Base-by-base conservation (phyloP, 164 flowering plant species). In the Magnolia officinalis region DNA sequence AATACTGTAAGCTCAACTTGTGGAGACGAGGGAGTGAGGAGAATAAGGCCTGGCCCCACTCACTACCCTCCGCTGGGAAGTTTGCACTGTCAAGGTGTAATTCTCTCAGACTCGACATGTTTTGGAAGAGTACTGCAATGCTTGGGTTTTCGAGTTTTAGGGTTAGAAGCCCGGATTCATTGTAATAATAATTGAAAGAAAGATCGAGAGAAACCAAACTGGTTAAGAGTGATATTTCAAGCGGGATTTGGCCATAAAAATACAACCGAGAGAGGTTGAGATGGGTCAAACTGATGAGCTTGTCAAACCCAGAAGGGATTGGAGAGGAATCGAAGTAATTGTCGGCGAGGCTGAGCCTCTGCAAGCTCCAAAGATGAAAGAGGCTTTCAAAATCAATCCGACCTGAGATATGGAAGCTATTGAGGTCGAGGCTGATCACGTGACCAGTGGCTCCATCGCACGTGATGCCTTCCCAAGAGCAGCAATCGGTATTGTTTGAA, bases 251-350 rank as follows among this genome's bases (percentile, higher is more conserved):
- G 49, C 90, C 89, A 1, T 6, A 20, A 16, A 55, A 55, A 16
- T 55, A 11, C 45, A 87, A 86, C 50, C 82, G 82, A 19, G 91
- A 71, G 26, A 88, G 68, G 67, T 90, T 83, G 73, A 90, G 84
- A 75, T 77, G 52, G 18, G 31, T 78, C 84, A 87, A 74, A 31
- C 29, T 16, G 19, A 45, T 68, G 51, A 68, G 71, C 0, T 2
- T 37, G 9, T 6, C 9, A 0, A 68, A 14, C 2, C 71, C 51
- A 64, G 67, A 21, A n/a, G 67, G 67, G 67, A 64, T 64, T 19
- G 67, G 24, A 64, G 21, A n/a, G 24, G 67, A 20, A 64, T 64
- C 29, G 24, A 64, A 64, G 10, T 64, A 8, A 21, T 64, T 64
- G 24, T 21, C 14, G 21, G 67, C 67, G 24, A 64, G 67, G 67